Percentiles rank a stretch among this genome's conserved stretches.
Conservation (phyloP, 805 yeast genomes). For the Kockiozyma suomiensis region DNA sequence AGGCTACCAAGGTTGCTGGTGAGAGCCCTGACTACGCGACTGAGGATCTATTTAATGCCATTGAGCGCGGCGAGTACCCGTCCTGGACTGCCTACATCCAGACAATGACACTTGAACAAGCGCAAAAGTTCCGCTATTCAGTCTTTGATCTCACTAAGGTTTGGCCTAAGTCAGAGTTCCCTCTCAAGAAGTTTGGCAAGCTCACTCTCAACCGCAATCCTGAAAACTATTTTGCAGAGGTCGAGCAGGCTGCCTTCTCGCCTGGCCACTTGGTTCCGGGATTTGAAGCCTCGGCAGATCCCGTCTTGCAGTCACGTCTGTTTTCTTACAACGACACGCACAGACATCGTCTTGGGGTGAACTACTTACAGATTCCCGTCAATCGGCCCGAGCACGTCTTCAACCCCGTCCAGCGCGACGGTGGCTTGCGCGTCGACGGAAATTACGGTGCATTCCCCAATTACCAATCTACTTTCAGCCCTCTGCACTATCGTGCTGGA, state of each 20-base stretch:
- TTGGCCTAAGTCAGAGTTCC: slow-evolving; percentile 61
- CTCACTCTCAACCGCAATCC: slow-evolving; percentile 59
- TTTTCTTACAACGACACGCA: slow-evolving; percentile 78
- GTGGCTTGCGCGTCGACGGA: slow-evolving; percentile 53
- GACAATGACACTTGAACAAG: slow-evolving; percentile 61
- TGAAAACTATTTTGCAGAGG: slow-evolving; percentile 54
- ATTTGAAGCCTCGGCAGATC: slow-evolving; percentile 75
- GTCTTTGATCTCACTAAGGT: slow-evolving; percentile 59
- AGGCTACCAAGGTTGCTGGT: slow-evolving; percentile 53
- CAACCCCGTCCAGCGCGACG: slow-evolving; percentile 61
- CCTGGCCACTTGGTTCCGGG: slow-evolving; percentile 76
- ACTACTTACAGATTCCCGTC: slow-evolving; percentile 68
- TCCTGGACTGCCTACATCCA: slow-evolving; percentile 58
- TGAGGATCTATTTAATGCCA: slow-evolving; percentile 50
- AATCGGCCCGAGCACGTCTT: slow-evolving; percentile 57
- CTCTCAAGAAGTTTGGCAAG: slow-evolving; percentile 58
- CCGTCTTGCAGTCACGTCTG: slow-evolving; percentile 73
- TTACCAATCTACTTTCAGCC: slow-evolving; percentile 40
- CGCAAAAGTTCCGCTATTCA: slow-evolving; percentile 52
- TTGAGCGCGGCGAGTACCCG: slow-evolving; percentile 55
- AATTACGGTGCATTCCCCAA: slow-evolving; percentile 56
- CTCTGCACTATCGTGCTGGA: slow-evolving; percentile 38
- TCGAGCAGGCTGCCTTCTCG: slow-evolving; percentile 65
- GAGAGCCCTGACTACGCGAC: slow-evolving; percentile 55
- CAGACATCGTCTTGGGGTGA: slow-evolving; percentile 72